Conservation (phyloP, 352 stramenopile genomes). For the Phytophthora pisi region DNA sequence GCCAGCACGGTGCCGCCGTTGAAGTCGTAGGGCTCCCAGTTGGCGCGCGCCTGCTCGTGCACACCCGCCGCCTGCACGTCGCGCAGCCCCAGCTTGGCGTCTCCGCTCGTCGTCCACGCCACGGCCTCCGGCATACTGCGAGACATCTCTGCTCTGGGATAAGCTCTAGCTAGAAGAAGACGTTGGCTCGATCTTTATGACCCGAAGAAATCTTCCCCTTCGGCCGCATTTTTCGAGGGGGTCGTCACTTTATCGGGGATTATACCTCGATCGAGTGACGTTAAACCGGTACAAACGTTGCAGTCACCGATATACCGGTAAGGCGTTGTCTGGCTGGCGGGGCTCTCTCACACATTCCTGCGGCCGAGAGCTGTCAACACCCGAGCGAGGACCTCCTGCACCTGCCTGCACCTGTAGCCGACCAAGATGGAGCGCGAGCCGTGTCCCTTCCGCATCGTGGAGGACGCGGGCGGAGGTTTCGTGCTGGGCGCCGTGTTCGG, state of each 20-base stretch:
- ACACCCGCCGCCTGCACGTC: conserved; percentile 34
- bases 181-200: conserved; percentile 17
- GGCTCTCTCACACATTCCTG: not conserved
- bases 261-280: too few relatives aligned
- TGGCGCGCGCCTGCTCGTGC: conserved; percentile 53
- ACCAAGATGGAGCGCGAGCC: conserved; percentile 90
- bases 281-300: too few relatives aligned
- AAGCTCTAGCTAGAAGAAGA: too few relatives aligned
- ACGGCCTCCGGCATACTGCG: conserved; percentile 57
- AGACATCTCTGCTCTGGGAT: conserved; percentile 15
- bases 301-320: too few relatives aligned
- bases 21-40: conserved; percentile 88
- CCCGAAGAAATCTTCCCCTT: conserved; percentile 17
- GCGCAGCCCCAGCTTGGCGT: conserved; percentile 46
- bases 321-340: too few relatives aligned
- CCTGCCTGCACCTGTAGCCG: not conserved
- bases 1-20: conserved; percentile 90
- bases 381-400: not conserved
- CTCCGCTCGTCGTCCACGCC: conserved; percentile 70
- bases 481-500: conserved; percentile 96
- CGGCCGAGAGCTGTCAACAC: not conserved
- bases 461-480: conserved; percentile 98
- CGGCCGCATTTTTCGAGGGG: not conserved
- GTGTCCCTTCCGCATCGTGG: conserved; percentile 98
- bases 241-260: not conserved